These are phyloP conservation scores for Pleurotus cornucopiae DNA, from an alignment of 768 basidiomycete genomes.

Conservation along the genomic window DNA sequence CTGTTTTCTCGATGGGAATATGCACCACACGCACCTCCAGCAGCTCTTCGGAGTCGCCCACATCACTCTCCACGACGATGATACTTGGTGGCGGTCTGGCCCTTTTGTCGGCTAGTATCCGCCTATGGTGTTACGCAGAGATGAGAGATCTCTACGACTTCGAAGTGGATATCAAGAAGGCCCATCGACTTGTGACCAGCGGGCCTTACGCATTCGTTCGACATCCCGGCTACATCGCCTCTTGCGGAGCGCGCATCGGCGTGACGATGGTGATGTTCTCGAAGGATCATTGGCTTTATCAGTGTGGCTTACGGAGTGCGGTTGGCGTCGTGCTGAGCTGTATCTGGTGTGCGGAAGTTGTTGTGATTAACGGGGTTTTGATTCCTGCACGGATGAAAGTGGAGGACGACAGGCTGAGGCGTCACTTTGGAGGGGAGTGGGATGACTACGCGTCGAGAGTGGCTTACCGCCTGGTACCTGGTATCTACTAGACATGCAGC, in stretches of 20 bases:
- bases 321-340: neutral
- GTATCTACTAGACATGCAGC: too few relatives aligned
- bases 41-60: too few relatives aligned
- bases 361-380: too few relatives aligned
- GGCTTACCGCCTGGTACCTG: too few relatives aligned
- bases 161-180: neutral
- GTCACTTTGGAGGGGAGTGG: constrained; percentile 1
- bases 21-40: too few relatives aligned
- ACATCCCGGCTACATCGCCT: neutral
- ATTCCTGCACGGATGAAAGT: neutral
- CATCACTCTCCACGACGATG: too few relatives aligned
- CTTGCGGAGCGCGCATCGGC: neutral
- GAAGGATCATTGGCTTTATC: neutral
- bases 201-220: neutral
- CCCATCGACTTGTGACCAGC: neutral
- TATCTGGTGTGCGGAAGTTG: too few relatives aligned
- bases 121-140: neutral
- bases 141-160: neutral
- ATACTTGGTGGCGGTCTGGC: too few relatives aligned
- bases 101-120: too few relatives aligned
- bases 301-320: neutral
- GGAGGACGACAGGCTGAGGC: constrained; percentile 4
- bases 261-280: neutral
- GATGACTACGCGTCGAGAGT: neutral
- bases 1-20: too few relatives aligned